Percentiles rank a stretch among this genome's conserved stretches.
These are phyloP conservation scores for Aegilops sharonensis DNA, from an alignment of 176 grass and related monocot species.

Conservation along the genomic window DNA sequence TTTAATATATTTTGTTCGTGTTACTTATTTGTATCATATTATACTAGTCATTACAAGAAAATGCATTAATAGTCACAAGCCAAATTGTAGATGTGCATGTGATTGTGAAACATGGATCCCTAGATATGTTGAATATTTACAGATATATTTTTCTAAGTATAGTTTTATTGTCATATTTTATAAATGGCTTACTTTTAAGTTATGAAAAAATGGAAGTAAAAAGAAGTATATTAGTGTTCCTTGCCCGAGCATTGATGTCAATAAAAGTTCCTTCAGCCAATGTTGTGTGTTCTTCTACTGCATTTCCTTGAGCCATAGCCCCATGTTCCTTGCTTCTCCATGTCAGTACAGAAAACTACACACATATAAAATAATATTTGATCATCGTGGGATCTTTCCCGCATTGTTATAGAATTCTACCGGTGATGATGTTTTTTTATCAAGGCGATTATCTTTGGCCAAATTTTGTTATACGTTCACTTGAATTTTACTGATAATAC, in stretches of 20 bases:
- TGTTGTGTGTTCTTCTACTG: not conserved
- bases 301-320: not conserved
- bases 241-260: not conserved
- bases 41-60: too few species aligned
- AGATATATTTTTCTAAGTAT: too few species aligned
- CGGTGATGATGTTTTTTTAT: too few species aligned
- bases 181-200: not conserved
- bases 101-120: not conserved
- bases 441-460: not conserved
- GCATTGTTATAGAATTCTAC: too few species aligned
- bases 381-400: too few species aligned
- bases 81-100: too few species aligned
- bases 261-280: not conserved
- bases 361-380: too few species aligned
- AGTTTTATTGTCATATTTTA: not conserved
- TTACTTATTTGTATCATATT: too few species aligned
- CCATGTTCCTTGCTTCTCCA: not conserved
- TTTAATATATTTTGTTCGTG: not conserved
- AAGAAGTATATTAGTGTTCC: not conserved
- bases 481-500: not conserved
- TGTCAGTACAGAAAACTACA: too few species aligned
- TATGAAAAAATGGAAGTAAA: not conserved
- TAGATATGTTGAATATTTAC: not conserved
- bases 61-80: too few species aligned
- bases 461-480: not conserved